Conservation (phyloP, 2,329 filamentous ascomycete genomes). For the Epichloe glyceriae region DNA sequence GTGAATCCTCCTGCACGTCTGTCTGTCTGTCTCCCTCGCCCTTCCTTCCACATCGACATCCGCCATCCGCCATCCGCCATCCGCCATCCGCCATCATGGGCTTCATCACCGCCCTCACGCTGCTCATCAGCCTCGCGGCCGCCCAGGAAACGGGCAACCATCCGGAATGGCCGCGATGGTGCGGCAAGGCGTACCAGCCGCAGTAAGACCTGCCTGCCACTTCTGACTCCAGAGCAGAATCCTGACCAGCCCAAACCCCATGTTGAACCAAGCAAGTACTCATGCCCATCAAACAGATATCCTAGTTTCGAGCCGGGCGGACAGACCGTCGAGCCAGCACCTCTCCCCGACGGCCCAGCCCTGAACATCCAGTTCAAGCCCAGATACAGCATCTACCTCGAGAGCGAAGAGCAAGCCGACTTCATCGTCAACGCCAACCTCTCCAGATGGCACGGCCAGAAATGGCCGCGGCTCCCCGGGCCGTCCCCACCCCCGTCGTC, state of each 20-base stretch:
- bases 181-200: constrained; percentile 32
- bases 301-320: constrained; percentile 33
- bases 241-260: neutral
- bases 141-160: constrained; percentile 25
- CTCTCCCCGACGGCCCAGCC: constrained; percentile 18
- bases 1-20: too few relatives aligned
- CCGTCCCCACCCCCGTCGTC: constrained; percentile 12
- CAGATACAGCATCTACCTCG: constrained; percentile 33
- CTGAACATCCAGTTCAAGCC: constrained; percentile 31
- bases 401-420: constrained; percentile 25
- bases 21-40: neutral
- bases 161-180: constrained; percentile 32
- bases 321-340: constrained; percentile 23
- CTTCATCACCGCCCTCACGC: neutral
- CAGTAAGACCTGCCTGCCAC: constrained; percentile 15
- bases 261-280: neutral
- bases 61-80: neutral
- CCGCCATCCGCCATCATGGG: neutral
- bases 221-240: neutral
- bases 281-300: constrained; percentile 12
- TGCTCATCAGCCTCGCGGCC: neutral
- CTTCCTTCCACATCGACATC: neutral
- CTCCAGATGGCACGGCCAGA: constrained; percentile 26
- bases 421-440: constrained; percentile 31
- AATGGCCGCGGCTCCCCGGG: constrained; percentile 19